Evolutionary conservation across 2,329 filamentous ascomycete genomes (phyloP).

Genomic region (Stagonosporopsis vannaccii): DNA sequence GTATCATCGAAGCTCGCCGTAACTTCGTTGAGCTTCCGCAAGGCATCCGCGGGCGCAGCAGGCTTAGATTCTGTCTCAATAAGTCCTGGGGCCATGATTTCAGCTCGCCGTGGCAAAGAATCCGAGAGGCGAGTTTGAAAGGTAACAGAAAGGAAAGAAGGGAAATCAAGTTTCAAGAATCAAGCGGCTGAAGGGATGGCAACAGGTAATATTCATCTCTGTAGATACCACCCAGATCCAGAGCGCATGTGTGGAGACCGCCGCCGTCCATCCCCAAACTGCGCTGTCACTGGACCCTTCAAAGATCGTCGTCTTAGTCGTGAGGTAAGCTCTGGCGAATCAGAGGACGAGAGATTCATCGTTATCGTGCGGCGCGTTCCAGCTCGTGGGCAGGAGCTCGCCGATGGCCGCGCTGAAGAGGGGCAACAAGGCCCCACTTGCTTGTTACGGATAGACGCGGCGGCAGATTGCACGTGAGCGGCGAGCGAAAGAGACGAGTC

Average conservation of each 20-base stretch:
- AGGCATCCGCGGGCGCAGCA: constrained; percentile 55
- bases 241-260: constrained; percentile 16
- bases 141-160: neutral
- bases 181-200: constrained; percentile 1
- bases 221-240: constrained; percentile 10
- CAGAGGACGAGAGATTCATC: constrained; percentile 21
- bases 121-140: neutral
- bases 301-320: constrained; percentile 7
- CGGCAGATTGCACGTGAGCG: constrained; percentile 8
- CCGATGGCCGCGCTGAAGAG: constrained; percentile 30
- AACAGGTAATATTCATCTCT: constrained; percentile 11
- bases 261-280: constrained; percentile 10
- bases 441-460: constrained; percentile 2
- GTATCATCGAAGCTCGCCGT: constrained; percentile 86
- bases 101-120: neutral
- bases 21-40: constrained; percentile 63
- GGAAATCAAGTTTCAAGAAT: neutral
- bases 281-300: constrained; percentile 12
- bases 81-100: constrained; percentile 65
- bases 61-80: constrained; percentile 51
- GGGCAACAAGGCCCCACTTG: constrained; percentile 15
- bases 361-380: constrained; percentile 19
- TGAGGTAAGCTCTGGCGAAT: constrained; percentile 23
- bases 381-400: constrained; percentile 35
- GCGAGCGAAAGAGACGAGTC: neutral